These are phyloP conservation scores for Trichoderma sp. DNA, from an alignment of 2,329 filamentous ascomycete species.

Conservation along the genomic window DNA sequence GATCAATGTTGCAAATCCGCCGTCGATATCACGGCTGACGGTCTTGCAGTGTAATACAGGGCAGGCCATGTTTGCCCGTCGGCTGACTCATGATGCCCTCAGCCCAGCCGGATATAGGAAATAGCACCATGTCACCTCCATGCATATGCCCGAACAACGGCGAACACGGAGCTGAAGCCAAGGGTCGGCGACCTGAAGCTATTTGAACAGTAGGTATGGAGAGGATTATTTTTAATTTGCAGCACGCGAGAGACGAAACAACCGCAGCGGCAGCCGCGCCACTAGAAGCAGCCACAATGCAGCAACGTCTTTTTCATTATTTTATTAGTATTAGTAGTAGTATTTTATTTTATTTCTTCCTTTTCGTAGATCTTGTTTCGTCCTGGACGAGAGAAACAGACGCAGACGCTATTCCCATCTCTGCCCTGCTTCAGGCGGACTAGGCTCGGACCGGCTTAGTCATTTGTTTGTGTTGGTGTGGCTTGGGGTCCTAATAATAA, in stretches of 20 bases:
- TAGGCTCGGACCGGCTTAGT: conserved; percentile 6
- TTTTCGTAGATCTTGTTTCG: too few species aligned
- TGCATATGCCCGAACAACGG: not conserved
- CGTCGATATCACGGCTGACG: too few species aligned
- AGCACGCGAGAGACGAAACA: not conserved
- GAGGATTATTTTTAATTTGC: not conserved
- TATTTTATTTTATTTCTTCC: not conserved
- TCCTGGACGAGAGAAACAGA: not conserved
- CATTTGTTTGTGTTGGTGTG: not conserved
- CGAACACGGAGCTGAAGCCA: not conserved
- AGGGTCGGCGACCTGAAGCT: not conserved
- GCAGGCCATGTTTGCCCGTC: too few species aligned
- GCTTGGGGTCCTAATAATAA: conserved; percentile 4
- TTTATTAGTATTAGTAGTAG: not conserved
- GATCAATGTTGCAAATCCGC: not conserved
- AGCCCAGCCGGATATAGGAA: not conserved
- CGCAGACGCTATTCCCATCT: not conserved
- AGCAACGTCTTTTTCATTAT: too few species aligned
- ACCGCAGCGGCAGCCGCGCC: not conserved
- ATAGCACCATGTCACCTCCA: not conserved
- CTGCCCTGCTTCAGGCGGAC: not conserved
- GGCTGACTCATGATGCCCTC: not conserved
- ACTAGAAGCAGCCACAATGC: not conserved
- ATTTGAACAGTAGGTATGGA: not conserved
- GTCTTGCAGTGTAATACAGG: too few species aligned